A percentile compares a stretch with the other conserved stretches of the same genome.
Evolutionary conservation across 1,139 yeast species (phyloP).

Genomic region (Suhomyces panamericanus): DNA sequence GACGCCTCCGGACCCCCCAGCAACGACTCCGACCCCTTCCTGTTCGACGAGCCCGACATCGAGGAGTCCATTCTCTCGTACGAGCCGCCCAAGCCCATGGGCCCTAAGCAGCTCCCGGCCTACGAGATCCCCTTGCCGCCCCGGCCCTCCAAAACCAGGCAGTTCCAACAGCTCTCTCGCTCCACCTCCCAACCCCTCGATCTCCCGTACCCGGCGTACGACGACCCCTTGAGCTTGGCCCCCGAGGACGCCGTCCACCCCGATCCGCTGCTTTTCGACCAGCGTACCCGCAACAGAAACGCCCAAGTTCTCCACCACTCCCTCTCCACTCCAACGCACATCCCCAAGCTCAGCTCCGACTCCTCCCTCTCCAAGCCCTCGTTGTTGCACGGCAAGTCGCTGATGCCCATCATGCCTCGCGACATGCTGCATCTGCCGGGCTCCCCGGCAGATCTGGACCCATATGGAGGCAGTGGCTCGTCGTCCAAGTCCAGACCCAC

Average conservation of each 20-base stretch:
- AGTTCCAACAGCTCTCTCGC: slow-evolving; percentile 17
- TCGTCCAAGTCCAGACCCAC: background rate
- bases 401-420: slow-evolving; percentile 9
- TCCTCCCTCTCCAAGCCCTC: slow-evolving; percentile 3
- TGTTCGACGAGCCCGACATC: background rate
- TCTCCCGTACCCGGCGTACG: slow-evolving; percentile 14
- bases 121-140: slow-evolving; percentile 20
- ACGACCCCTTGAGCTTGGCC: background rate
- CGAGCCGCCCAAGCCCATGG: slow-evolving; percentile 42
- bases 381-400: slow-evolving; percentile 4
- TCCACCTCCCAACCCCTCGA: slow-evolving; percentile 10
- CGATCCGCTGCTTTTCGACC: background rate
- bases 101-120: slow-evolving; percentile 43
- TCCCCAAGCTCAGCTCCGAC: slow-evolving; percentile 8
- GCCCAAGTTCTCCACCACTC: slow-evolving; percentile 13
- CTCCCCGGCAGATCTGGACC: background rate
- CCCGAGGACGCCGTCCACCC: slow-evolving; percentile 5
- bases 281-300: background rate
- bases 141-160: slow-evolving; percentile 9
- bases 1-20: background rate
- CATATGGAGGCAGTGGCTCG: background rate
- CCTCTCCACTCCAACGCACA: slow-evolving; percentile 7
- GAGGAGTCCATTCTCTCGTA: slow-evolving; percentile 16
- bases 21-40: background rate
- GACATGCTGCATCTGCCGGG: slow-evolving; percentile 5